These are phyloP conservation scores for Scheffersomyces ergatensis DNA, from an alignment of 805 yeast genomes.

Conservation along the genomic window DNA sequence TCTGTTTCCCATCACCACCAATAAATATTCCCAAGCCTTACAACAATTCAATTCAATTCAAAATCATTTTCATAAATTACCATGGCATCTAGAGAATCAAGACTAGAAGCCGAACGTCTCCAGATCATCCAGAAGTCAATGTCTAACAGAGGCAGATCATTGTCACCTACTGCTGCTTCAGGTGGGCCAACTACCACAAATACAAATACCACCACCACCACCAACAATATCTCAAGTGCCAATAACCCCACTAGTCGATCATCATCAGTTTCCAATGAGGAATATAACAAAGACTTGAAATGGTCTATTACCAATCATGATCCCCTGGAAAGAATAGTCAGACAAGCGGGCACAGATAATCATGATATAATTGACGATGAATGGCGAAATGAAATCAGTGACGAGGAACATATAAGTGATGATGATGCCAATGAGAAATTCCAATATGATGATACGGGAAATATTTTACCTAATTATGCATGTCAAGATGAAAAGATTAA, in stretches of 20 bases:
- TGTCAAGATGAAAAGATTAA: conserved; percentile 39
- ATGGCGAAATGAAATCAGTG: conserved; percentile 42
- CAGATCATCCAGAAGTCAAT: conserved; percentile 37
- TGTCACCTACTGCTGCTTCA: conserved; percentile 29
- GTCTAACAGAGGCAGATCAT: conserved; percentile 34
- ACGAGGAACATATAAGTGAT: conserved; percentile 61
- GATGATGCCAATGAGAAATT: conserved; percentile 56
- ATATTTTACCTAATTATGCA: conserved; percentile 57
- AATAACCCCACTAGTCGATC: conserved; percentile 20
- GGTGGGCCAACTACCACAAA: too few species aligned
- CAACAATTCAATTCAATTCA: too few species aligned
- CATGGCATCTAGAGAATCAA: conserved; percentile 15
- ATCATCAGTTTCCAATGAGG: conserved; percentile 34
- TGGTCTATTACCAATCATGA: conserved; percentile 73
- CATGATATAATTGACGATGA: conserved; percentile 9
- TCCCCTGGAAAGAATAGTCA: conserved; percentile 61
- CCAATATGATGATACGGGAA: conserved; percentile 60
- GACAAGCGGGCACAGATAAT: conserved; percentile 9
- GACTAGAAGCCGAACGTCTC: conserved; percentile 39
- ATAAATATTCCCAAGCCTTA: too few species aligned
- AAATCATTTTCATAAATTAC: too few species aligned
- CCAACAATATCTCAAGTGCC: not conserved
- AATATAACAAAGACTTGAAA: conserved; percentile 41
- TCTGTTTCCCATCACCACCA: too few species aligned
- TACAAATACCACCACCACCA: not conserved